Percentiles rank a stretch among this genome's conserved stretches.
Conservation (phyloP, 139 green algal species). For the Haematococcus sp. region DNA sequence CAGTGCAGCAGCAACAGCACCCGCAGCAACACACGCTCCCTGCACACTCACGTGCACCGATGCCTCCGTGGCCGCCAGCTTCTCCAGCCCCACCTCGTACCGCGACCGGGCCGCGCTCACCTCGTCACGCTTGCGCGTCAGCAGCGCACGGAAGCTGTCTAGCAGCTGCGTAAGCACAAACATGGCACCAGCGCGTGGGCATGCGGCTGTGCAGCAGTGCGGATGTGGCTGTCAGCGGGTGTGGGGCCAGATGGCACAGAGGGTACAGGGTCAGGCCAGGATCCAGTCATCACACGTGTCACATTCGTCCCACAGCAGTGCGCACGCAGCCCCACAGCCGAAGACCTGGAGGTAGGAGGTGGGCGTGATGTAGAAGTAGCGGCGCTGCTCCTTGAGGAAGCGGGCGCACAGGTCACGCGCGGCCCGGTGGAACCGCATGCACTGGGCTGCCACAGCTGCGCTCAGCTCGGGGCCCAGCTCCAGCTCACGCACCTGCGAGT, state of each 20-base stretch:
- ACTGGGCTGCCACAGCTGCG: conserved; percentile 33
- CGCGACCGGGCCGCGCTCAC: too few relatives aligned
- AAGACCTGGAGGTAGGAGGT: background rate
- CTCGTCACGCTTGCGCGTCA: conserved; percentile 40
- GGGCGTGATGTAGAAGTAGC: conserved; percentile 68
- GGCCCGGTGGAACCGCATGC: conserved; percentile 27
- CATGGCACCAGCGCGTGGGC: too few relatives aligned
- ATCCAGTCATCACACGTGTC: too few relatives aligned
- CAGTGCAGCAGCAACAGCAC: too few relatives aligned
- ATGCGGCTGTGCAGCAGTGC: too few relatives aligned
- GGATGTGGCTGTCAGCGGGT: too few relatives aligned
- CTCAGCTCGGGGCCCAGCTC: conserved; percentile 27
- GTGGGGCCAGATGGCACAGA: too few relatives aligned
- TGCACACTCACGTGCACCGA: conserved; percentile 16
- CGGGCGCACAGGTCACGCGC: background rate
- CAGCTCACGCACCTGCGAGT: conserved; percentile 34
- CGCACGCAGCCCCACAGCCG: too few relatives aligned
- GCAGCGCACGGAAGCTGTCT: conserved; percentile 57
- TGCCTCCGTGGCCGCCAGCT: conserved; percentile 60
- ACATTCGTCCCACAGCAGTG: too few relatives aligned
- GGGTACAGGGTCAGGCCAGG: too few relatives aligned
- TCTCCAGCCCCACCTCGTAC: conserved; percentile 69
- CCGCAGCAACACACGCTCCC: too few relatives aligned
- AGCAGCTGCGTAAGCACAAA: conserved; percentile 81
- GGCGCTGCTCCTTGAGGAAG: conserved; percentile 17